Percentiles rank a stretch among this genome's conserved stretches.
These are phyloP conservation scores for Jaminaea rosea DNA, from an alignment of 1,284 basidiomycete genomes.

Conservation along the genomic window DNA sequence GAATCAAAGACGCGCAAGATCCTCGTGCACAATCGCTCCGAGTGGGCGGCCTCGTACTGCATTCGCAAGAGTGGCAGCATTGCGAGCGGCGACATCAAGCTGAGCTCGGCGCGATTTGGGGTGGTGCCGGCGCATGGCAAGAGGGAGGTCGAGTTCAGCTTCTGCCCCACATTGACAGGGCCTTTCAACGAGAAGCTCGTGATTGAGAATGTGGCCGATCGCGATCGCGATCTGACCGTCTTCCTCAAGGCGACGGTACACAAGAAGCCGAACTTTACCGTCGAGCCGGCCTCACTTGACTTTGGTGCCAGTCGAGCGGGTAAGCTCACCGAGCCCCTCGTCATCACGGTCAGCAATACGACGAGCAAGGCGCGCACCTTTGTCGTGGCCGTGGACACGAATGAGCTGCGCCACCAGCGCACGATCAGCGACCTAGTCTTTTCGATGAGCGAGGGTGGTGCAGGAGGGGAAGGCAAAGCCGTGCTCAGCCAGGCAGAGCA, in stretches of 20 bases:
- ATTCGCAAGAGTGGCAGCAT: slow-evolving; percentile 53
- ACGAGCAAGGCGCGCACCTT: slow-evolving; percentile 50
- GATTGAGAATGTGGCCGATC: slow-evolving; percentile 52
- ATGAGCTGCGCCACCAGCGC: slow-evolving; percentile 11
- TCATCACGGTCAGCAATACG: slow-evolving; percentile 50
- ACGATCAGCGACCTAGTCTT: slow-evolving; percentile 23
- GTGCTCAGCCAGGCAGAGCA: slow-evolving; percentile 51
- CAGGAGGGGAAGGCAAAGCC: slow-evolving; percentile 41
- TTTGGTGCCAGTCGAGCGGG: slow-evolving; percentile 43
- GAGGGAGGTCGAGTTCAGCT: slow-evolving; percentile 50
- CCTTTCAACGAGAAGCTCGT: slow-evolving; percentile 51
- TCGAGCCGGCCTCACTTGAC: slow-evolving; percentile 47
- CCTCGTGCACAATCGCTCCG: slow-evolving; percentile 51
- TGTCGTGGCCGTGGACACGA: slow-evolving; percentile 45
- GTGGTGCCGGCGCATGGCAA: slow-evolving; percentile 52
- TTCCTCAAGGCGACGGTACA: slow-evolving; percentile 51
- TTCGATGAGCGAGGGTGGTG: background rate
- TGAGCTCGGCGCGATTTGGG: slow-evolving; percentile 51
- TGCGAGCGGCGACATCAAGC: slow-evolving; percentile 52
- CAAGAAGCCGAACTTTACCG: slow-evolving; percentile 50
- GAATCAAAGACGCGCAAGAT: slow-evolving; percentile 51
- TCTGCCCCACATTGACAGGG: slow-evolving; percentile 48
- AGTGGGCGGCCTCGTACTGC: slow-evolving; percentile 50
- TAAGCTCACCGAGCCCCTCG: slow-evolving; percentile 32
- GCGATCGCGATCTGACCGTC: slow-evolving; percentile 50